These are phyloP conservation scores for Cymbidium sinense DNA, from an alignment of 106 monocot species.

Conservation along the genomic window DNA sequence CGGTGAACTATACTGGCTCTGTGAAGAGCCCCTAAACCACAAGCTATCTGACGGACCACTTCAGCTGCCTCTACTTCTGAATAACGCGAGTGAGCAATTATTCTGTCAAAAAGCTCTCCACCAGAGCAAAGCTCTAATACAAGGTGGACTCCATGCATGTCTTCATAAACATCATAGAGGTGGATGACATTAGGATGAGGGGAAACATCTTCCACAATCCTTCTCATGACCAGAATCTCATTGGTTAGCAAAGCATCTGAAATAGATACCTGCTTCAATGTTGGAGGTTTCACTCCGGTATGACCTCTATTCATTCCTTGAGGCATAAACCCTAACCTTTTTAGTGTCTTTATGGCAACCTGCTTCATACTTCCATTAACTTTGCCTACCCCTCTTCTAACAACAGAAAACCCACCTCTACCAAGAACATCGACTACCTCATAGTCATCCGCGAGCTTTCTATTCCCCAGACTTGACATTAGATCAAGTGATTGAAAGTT, in stretches of 20 bases:
- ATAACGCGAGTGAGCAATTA: slow-evolving; percentile 38
- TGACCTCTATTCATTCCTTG: slow-evolving; percentile 12
- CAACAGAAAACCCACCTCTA: slow-evolving; percentile 61
- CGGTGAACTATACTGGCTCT: slow-evolving; percentile 50
- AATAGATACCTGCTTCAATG: slow-evolving; percentile 46
- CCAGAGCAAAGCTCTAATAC: slow-evolving; percentile 65
- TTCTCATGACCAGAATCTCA: slow-evolving; percentile 67
- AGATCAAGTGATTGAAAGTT: neutral
- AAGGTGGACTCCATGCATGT: slow-evolving; percentile 46
- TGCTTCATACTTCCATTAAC: slow-evolving; percentile 9
- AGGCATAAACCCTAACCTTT: slow-evolving; percentile 31
- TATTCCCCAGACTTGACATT: slow-evolving; percentile 27
- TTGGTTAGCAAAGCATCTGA: slow-evolving; percentile 64
- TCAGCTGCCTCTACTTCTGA: slow-evolving; percentile 45
- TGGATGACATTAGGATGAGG: slow-evolving; percentile 63
- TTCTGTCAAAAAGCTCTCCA: slow-evolving; percentile 65
- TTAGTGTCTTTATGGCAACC: slow-evolving; percentile 63
- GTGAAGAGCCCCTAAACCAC: slow-evolving; percentile 45
- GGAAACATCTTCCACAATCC: slow-evolving; percentile 57
- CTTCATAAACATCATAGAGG: slow-evolving; percentile 64
- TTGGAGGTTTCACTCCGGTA: slow-evolving; percentile 7
- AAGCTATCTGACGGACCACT: slow-evolving; percentile 46
- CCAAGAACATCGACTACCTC: slow-evolving; percentile 53
- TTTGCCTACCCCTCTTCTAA: slow-evolving; percentile 50
- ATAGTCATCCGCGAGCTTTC: slow-evolving; percentile 50